A percentile compares a stretch with the other conserved stretches of the same genome.
These are phyloP conservation scores for Sarcodon sp. DNA, from an alignment of 768 basidiomycete genomes.

Conservation along the genomic window DNA sequence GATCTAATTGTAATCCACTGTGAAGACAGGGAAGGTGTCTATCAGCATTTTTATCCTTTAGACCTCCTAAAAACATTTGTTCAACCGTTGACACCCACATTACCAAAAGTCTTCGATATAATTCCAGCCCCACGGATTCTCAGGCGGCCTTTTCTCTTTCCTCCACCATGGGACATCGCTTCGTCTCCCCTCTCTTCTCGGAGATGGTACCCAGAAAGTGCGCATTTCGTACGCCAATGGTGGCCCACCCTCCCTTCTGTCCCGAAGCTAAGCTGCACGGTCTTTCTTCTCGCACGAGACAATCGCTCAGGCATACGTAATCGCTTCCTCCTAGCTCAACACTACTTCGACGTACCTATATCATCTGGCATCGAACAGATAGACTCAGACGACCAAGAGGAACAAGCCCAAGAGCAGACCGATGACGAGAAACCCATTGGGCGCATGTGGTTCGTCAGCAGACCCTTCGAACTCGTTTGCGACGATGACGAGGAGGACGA, in stretches of 20 bases:
- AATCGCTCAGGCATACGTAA: slow-evolving; percentile 47
- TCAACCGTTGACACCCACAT: slow-evolving; percentile 8
- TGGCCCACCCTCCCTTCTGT: slow-evolving; percentile 58
- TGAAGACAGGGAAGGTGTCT: slow-evolving; percentile 53
- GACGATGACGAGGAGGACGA: slow-evolving; percentile 38
- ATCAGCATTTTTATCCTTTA: slow-evolving; percentile 58
- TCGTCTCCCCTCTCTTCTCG: slow-evolving; percentile 56
- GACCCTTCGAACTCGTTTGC: slow-evolving; percentile 61
- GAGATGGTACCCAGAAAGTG: slow-evolving; percentile 60
- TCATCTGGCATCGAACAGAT: slow-evolving; percentile 13
- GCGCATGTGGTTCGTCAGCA: slow-evolving; percentile 58
- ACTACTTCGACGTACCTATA: slow-evolving; percentile 64
- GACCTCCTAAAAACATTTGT: slow-evolving; percentile 18
- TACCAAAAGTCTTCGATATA: slow-evolving; percentile 11
- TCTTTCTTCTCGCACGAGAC: slow-evolving; percentile 52
- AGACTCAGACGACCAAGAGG: not conserved
- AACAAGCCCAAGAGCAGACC: slow-evolving; percentile 2
- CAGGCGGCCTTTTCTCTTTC: slow-evolving; percentile 13
- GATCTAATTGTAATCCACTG: slow-evolving; percentile 62
- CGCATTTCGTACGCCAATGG: slow-evolving; percentile 73
- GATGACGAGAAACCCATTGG: slow-evolving; percentile 41
- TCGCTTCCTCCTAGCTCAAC: slow-evolving; percentile 56
- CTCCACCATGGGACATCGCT: slow-evolving; percentile 8
- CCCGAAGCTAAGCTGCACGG: slow-evolving; percentile 59
- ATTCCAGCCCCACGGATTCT: slow-evolving; percentile 10